These are phyloP conservation scores for Erodium maritimum DNA, from an alignment of 345 rosid species.

Conservation along the genomic window DNA sequence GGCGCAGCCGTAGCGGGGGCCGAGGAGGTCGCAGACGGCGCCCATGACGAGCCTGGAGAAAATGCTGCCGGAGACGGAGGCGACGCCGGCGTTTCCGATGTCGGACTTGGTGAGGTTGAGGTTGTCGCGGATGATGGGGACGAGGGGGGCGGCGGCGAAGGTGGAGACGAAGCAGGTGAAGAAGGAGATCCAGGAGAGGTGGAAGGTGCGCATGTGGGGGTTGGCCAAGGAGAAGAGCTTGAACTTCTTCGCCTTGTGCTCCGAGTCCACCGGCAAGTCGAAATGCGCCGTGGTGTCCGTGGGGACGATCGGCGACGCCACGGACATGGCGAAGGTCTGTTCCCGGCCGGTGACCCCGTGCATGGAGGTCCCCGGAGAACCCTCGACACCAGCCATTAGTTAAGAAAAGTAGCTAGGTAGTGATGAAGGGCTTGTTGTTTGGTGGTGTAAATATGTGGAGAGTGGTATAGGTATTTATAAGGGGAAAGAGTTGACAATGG, in stretches of 20 bases:
- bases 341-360: slow-evolving; percentile 69
- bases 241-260: slow-evolving; percentile 71
- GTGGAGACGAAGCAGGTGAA: slow-evolving; percentile 82
- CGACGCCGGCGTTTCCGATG: slow-evolving; percentile 79
- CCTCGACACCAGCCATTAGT: slow-evolving; percentile 37
- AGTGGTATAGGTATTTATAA: too few species aligned
- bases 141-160: slow-evolving; percentile 85
- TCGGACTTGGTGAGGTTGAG: slow-evolving; percentile 56
- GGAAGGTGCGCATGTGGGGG: slow-evolving; percentile 90
- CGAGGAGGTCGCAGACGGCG: slow-evolving; percentile 66
- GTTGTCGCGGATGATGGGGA: slow-evolving; percentile 76
- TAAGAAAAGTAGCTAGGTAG: slow-evolving; percentile 1
- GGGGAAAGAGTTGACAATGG: slow-evolving; percentile 41
- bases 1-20: slow-evolving; percentile 82
- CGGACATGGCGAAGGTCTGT: slow-evolving; percentile 51
- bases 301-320: slow-evolving; percentile 45
- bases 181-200: slow-evolving; percentile 87
- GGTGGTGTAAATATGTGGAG: not conserved
- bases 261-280: slow-evolving; percentile 63
- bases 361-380: slow-evolving; percentile 74
- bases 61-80: slow-evolving; percentile 84
- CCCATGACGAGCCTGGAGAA: slow-evolving; percentile 95
- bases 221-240: slow-evolving; percentile 58
- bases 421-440: not conserved
- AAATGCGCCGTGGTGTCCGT: slow-evolving; percentile 58